These are phyloP conservation scores for Ottelia alismoides DNA, from an alignment of 106 monocot species.

Conservation along the genomic window DNA sequence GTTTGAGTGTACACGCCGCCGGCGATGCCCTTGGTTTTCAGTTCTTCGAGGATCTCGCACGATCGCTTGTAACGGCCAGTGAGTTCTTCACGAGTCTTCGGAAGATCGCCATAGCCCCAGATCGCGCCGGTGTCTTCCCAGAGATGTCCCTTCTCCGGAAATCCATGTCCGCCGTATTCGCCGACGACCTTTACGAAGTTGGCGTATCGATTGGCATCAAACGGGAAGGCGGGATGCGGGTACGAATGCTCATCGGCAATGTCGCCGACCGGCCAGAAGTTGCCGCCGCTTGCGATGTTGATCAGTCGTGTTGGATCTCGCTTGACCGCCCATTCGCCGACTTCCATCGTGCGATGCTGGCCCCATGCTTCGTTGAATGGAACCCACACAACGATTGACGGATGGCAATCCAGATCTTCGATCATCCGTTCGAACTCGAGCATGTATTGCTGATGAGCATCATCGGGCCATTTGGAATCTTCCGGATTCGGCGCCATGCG, in stretches of 20 bases:
- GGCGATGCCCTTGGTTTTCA: neutral
- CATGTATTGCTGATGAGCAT: neutral
- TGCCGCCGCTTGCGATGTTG: neutral
- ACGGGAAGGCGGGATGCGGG: neutral
- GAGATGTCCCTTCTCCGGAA: neutral
- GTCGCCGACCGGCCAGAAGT: too few relatives aligned
- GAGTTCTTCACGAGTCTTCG: neutral
- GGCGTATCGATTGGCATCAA: too few relatives aligned
- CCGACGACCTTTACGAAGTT: neutral
- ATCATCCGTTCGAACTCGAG: neutral
- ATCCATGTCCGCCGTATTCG: neutral
- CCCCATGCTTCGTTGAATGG: neutral
- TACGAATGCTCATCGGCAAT: neutral
- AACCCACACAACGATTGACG: neutral
- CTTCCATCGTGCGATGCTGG: neutral
- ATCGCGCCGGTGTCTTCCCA: neutral
- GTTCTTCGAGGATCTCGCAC: neutral
- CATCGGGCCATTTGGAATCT: neutral
- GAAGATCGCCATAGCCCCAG: neutral
- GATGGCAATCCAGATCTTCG: neutral
- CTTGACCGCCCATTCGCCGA: neutral
- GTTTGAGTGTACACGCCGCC: neutral
- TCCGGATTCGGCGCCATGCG: neutral
- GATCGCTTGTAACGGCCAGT: neutral
- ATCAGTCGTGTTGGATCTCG: neutral